Base-by-base conservation (phyloP, 805 yeast genomes). In the Lachancea lanzarotensis region DNA sequence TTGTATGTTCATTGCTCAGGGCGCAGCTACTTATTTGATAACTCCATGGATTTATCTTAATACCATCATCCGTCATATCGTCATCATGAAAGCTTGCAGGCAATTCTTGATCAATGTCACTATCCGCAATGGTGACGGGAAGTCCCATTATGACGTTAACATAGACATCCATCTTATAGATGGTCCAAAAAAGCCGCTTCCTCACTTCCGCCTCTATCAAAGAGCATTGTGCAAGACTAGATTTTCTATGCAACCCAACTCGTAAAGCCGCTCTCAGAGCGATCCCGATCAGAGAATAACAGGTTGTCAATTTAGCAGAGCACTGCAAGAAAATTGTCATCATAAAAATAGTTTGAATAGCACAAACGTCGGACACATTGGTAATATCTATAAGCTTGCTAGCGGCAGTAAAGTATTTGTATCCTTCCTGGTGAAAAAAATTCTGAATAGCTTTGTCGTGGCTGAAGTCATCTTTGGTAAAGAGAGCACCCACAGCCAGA, bases 31-130 rank as follows among this genome's bases (percentile, higher is more conserved):
- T 80, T 22, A 84, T 64, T 47, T 78, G 70, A 15, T n/a, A 15
- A 60, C 69, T 78, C 48, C 71, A 76, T 66, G 65, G 65, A 54
- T 59, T 79, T 59, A 55, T 66, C 16, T 69, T 53, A 51, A 81
- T 80, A 1, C 79, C 81, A n/a, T 69, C 71, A 35, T 78, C 76
- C 1, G 93, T 85, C 45, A 89, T 82, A 56, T 82, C 82, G 54
- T 87, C 95, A 64, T 89, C 96, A 56, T 88, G 96, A 30, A 87
- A 67, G 56, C 88, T 95, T 29, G 75, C 67, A 1, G 96, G 96
- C 51, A 87, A 70, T 41, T 83, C 90, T 62, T 89, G 96, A 65
- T 89, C 95, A 51, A 86, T 81, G 53, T 87, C 95, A 50, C 81
- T 85, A 49, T 82, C 84, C 40, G 78, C 70, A 15, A 88, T 76